Evolutionary conservation across 1,139 yeast species (phyloP).

Genomic region (Blastobotrys aristatus): DNA sequence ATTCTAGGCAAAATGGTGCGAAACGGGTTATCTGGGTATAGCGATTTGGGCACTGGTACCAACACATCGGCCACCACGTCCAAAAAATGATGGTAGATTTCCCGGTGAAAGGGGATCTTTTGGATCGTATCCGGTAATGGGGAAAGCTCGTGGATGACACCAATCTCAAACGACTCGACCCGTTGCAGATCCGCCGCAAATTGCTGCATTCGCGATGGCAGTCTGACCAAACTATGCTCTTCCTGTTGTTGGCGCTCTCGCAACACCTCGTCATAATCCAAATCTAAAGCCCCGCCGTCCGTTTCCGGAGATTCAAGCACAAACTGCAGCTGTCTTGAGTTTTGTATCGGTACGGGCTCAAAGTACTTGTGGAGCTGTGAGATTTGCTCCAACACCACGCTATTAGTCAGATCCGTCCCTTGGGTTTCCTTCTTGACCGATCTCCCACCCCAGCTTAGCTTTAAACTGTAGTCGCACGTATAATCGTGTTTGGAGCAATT

Average conservation of each 20-base stretch:
- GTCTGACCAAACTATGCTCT: neutral
- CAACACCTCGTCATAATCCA: conserved; percentile 1
- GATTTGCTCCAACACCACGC: conserved; percentile 13
- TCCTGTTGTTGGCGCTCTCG: neutral
- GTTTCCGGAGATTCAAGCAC: conserved; percentile 11
- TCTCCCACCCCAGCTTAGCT: conserved; percentile 74
- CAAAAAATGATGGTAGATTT: conserved; percentile 59
- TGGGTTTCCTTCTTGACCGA: conserved; percentile 38
- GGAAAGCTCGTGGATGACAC: conserved; percentile 37
- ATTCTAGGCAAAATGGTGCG: conserved; percentile 58
- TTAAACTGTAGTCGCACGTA: conserved; percentile 60
- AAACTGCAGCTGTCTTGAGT: conserved; percentile 6
- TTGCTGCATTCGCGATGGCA: neutral
- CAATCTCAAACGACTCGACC: conserved; percentile 7
- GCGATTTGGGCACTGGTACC: conserved; percentile 59
- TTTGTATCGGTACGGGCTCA: conserved; percentile 21
- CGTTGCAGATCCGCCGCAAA: conserved; percentile 5
- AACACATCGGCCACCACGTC: conserved; percentile 56
- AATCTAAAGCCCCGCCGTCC: conserved; percentile 7
- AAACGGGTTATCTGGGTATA: conserved; percentile 64
- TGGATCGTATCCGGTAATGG: conserved; percentile 57
- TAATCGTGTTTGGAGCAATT: conserved; percentile 49
- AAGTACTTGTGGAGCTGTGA: conserved; percentile 20
- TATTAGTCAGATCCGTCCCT: conserved; percentile 11
- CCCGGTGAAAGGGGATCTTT: conserved; percentile 54